Evolutionary conservation across 2,329 filamentous ascomycete genomes (phyloP).

Genomic region (Anthostomella pinea): DNA sequence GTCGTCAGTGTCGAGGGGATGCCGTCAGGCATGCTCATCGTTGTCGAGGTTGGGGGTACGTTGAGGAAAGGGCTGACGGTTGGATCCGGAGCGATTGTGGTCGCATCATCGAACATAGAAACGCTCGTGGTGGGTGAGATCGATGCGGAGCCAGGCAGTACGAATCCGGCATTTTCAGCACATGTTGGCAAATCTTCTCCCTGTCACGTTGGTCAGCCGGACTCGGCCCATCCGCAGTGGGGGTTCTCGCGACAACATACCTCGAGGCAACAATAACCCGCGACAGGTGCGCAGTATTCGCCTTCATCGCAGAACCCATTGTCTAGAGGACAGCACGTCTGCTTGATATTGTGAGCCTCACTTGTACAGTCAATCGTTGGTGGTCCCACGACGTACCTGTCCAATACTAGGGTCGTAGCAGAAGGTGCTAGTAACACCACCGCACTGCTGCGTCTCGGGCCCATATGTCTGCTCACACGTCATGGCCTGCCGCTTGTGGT

Average conservation of each 20-base stretch:
- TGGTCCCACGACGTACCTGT: conserved; percentile 27
- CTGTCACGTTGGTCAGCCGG: conserved; percentile 22
- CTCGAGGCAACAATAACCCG: conserved; percentile 37
- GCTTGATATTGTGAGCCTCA: conserved; percentile 8
- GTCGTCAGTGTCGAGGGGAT: background rate
- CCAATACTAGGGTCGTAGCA: conserved; percentile 35
- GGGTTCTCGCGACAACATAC: conserved; percentile 25
- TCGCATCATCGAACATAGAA: conserved; percentile 4
- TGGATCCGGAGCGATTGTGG: conserved; percentile 13
- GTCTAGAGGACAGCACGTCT: conserved; percentile 37
- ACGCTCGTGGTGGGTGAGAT: conserved; percentile 5
- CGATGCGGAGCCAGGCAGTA: conserved; percentile 21
- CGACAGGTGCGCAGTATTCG: conserved; percentile 37
- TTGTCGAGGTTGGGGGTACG: conserved; percentile 8
- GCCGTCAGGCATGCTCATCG: conserved; percentile 1
- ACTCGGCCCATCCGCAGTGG: background rate
- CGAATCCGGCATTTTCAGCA: conserved; percentile 34
- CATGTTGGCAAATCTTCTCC: conserved; percentile 34
- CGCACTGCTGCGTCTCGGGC: conserved; percentile 30
- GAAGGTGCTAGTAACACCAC: conserved; percentile 27
- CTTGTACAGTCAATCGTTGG: background rate
- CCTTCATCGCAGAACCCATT: conserved; percentile 35
- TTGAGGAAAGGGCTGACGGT: conserved; percentile 23
- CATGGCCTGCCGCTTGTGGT: conserved; percentile 22
- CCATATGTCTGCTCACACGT: conserved; percentile 37